These are phyloP conservation scores for Exophiala sp. DNA, from an alignment of 2,329 filamentous ascomycete genomes.

Conservation along the genomic window DNA sequence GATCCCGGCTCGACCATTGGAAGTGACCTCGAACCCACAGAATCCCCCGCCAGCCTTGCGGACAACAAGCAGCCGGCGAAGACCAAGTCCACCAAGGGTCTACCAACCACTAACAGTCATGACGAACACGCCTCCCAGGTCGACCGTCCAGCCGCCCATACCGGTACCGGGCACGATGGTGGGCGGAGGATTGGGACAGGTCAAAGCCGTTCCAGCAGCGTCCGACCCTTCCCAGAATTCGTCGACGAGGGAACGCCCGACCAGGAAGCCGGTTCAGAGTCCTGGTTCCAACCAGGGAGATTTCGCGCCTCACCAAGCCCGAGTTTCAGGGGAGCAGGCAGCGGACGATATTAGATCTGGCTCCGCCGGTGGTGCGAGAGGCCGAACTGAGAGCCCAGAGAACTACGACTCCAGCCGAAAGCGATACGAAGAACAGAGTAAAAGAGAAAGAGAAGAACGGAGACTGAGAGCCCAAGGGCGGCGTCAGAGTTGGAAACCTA, in stretches of 20 bases:
- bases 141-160: neutral
- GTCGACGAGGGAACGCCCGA: slow-evolving; percentile 19
- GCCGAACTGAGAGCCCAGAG: slow-evolving; percentile 4
- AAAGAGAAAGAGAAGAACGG: slow-evolving; percentile 25
- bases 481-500: slow-evolving; percentile 21
- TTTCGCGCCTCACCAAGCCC: slow-evolving; percentile 14
- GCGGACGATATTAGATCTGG: slow-evolving; percentile 8
- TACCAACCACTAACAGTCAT: slow-evolving; percentile 14
- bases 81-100: slow-evolving; percentile 18
- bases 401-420: slow-evolving; percentile 14
- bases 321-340: slow-evolving; percentile 11
- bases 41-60: slow-evolving; percentile 1
- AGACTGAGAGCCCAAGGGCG: slow-evolving; percentile 19
- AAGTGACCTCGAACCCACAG: slow-evolving; percentile 4
- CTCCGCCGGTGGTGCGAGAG: neutral
- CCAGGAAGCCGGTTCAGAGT: slow-evolving; percentile 5
- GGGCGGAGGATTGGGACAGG: slow-evolving; percentile 15
- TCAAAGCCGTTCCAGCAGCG: slow-evolving; percentile 20
- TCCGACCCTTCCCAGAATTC: slow-evolving; percentile 25
- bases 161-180: slow-evolving; percentile 13
- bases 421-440: slow-evolving; percentile 26
- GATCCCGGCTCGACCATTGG: slow-evolving; percentile 8
- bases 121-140: slow-evolving; percentile 8
- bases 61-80: slow-evolving; percentile 13
- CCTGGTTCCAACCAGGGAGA: slow-evolving; percentile 8